These are phyloP conservation scores for Trametes cubensis DNA, from an alignment of 768 basidiomycete species.

Conservation along the genomic window DNA sequence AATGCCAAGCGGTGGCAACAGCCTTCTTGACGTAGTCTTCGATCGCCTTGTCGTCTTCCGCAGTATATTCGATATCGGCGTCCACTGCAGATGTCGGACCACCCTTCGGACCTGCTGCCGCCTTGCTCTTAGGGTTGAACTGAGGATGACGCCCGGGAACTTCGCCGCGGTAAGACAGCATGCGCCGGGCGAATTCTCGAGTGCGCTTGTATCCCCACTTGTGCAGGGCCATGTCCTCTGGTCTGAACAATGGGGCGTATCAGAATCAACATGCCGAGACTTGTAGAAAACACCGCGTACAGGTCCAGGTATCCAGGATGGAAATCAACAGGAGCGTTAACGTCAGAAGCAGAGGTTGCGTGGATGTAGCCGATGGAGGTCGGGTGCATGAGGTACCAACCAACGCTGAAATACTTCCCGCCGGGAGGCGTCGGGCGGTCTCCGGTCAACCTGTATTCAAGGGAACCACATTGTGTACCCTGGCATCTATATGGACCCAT, in stretches of 20 bases:
- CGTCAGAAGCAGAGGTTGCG: constrained; percentile 45
- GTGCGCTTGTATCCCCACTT: constrained; percentile 57
- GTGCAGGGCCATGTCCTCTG: constrained; percentile 42
- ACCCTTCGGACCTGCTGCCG: constrained; percentile 19
- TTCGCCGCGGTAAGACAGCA: constrained; percentile 46
- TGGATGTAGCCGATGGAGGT: constrained; percentile 50
- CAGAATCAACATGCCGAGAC: background rate
- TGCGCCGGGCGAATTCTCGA: constrained; percentile 58
- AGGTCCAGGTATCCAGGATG: constrained; percentile 47
- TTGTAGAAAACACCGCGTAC: constrained; percentile 30
- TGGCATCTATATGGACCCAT: no score
- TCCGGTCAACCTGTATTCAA: constrained; percentile 30
- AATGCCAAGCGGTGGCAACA: constrained; percentile 38
- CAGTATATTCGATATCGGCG: constrained; percentile 37
- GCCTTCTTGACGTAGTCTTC: constrained; percentile 31
- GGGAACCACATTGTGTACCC: no score
- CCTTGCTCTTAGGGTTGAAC: constrained; percentile 35
- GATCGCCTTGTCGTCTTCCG: constrained; percentile 40
- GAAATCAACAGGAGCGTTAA: constrained; percentile 46
- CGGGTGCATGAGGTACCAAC: constrained; percentile 46
- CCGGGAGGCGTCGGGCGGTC: constrained; percentile 20
- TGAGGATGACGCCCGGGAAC: constrained; percentile 31
- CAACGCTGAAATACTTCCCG: constrained; percentile 33
- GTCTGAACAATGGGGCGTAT: constrained; percentile 14
- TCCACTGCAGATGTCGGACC: constrained; percentile 31